Conservation (phyloP, 2,329 filamentous ascomycete species). For the Fusarium armeniacum region DNA sequence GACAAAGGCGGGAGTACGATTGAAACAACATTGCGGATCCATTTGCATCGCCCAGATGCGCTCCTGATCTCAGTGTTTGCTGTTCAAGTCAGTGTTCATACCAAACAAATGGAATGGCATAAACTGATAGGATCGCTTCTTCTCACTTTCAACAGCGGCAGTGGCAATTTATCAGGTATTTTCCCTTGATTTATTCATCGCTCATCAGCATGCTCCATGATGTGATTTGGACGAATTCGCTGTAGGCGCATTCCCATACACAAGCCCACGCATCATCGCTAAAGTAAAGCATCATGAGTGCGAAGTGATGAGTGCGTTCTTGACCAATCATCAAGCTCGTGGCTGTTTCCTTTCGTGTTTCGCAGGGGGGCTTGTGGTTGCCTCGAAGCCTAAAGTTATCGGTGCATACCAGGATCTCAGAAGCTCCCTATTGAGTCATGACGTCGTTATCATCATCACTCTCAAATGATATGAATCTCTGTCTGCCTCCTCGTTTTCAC, state of each 20-base stretch:
- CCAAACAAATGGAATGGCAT: conserved; percentile 1
- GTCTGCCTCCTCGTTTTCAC: background rate
- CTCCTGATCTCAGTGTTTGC: background rate
- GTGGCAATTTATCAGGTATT: conserved; percentile 7
- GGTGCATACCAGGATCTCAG: conserved; percentile 19
- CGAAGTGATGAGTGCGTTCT: conserved; percentile 4
- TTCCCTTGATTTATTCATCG: background rate
- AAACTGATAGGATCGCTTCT: background rate
- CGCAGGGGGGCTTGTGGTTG: conserved; percentile 18
- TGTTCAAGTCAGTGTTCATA: background rate
- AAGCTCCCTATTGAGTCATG: conserved; percentile 44
- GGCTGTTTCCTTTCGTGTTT: conserved; percentile 8
- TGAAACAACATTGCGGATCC: background rate
- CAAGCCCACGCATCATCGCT: conserved; percentile 36
- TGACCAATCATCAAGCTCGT: conserved; percentile 22
- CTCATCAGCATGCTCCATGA: conserved; percentile 12
- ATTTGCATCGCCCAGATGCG: background rate
- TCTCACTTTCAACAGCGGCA: background rate
- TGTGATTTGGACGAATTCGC: conserved; percentile 7
- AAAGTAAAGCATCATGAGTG: conserved; percentile 30
- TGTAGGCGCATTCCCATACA: conserved; percentile 14
- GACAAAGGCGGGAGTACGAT: background rate
- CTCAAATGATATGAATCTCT: conserved; percentile 14
- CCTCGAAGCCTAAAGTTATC: conserved; percentile 2
- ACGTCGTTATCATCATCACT: conserved; percentile 36